Evolutionary conservation across 1,284 basidiomycete species (phyloP), one percentile per base, ranked within the genome.

Genomic region (Paramarasmius palmivorus): DNA sequence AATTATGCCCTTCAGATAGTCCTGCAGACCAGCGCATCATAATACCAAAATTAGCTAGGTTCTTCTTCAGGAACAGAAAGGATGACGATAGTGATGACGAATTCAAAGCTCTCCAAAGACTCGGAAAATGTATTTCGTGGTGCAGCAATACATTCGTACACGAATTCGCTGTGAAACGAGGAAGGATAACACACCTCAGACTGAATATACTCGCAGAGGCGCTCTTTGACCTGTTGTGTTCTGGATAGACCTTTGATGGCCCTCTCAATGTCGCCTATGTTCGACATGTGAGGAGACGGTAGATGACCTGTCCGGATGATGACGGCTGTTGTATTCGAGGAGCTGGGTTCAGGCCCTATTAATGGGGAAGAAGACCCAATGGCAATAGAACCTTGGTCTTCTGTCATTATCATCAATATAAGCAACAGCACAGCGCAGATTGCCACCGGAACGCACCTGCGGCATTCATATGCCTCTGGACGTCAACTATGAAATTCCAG

Each of bases 401-500:
- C 78, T 78, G 62, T 39, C 60, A n/a, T n/a, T n/a, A 52, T 22
- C 54, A 40, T 40, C 26, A 45, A 50, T n/a, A 45, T 37, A 49
- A n/a, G 29, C 59, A 51, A 53, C 54, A 42, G 25, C 52, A 37
- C n/a, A 42, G 38, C 57, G 57, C 53, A 60, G 55, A 47, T 32
- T 52, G 51, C 58, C 46, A 22, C 40, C 17, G n/a, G 35, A 45
- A 63, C 77, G 65, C 60, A 88, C 86, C 84, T 68, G 74, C 73
- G 42, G 72, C 73, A 63, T 82, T 82, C 76, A 93, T 83, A 65
- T 93, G 90, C 58, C 84, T 83, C 67, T 97, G 95, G n/a, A 98
- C 94, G 63, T 98, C 93, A 59, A 84, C 78, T 63, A 99, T 94
- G 70, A 99, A 99, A 63, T 90, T 90, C 96, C 96, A 99, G 46